Conservation (phyloP, 768 basidiomycete species). For the Suillus variegatus region DNA sequence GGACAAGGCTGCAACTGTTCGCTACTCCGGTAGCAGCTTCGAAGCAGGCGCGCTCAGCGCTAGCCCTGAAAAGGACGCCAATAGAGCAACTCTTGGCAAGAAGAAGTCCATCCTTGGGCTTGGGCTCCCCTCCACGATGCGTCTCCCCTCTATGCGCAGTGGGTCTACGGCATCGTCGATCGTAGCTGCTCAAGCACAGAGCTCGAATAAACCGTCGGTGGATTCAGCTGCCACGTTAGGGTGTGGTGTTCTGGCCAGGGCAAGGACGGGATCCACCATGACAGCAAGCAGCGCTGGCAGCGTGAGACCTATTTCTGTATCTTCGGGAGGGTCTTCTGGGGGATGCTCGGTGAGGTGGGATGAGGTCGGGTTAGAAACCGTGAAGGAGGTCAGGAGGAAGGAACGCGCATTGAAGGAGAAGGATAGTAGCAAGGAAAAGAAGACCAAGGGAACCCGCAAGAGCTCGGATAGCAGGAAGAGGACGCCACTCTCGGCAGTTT, state of each 20-base stretch:
- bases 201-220: constrained; percentile 25
- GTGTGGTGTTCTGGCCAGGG: constrained; percentile 32
- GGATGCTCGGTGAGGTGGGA: constrained; percentile 51
- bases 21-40: constrained; percentile 63
- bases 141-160: constrained; percentile 39
- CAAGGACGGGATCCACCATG: constrained; percentile 40
- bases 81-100: constrained; percentile 35
- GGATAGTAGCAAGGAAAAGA: constrained; percentile 34
- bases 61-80: constrained; percentile 22
- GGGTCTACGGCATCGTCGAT: constrained; percentile 40
- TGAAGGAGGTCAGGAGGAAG: constrained; percentile 46
- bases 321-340: constrained; percentile 43
- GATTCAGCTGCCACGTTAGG: constrained; percentile 35
- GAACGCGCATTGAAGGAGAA: constrained; percentile 35
- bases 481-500: constrained; percentile 58
- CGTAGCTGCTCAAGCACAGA: constrained; percentile 17
- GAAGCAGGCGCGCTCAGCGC: constrained; percentile 61
- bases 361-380: constrained; percentile 48
- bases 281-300: constrained; percentile 40
- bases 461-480: constrained; percentile 54
- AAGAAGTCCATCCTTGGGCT: constrained; percentile 64
- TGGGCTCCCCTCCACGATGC: constrained; percentile 58
- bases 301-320: constrained; percentile 46
- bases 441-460: constrained; percentile 33
- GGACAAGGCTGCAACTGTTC: constrained; percentile 35